These are phyloP conservation scores for Goffeauzyma gilvescens DNA, from an alignment of 768 basidiomycete genomes.

Conservation along the genomic window DNA sequence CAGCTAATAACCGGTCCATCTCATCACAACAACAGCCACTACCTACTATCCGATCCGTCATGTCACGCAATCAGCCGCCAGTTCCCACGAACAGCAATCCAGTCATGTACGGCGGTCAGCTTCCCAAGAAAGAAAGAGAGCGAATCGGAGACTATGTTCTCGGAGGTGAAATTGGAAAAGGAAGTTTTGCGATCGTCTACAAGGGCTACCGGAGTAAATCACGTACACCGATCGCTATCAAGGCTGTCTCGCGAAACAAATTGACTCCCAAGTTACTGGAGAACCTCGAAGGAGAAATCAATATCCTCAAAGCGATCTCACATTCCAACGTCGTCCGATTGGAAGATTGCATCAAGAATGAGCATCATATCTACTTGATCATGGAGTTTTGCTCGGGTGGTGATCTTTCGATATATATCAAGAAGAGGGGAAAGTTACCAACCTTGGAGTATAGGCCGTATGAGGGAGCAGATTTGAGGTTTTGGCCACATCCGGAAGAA, in stretches of 20 bases:
- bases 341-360: constrained; percentile 61
- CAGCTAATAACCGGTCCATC: too few species aligned
- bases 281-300: constrained; percentile 94
- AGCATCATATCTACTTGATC: constrained; percentile 55
- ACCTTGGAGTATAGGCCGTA: constrained; percentile 62
- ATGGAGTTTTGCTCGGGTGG: constrained; percentile 96
- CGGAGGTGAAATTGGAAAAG: constrained; percentile 37
- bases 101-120: too few species aligned
- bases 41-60: too few species aligned
- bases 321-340: constrained; percentile 85
- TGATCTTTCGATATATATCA: constrained; percentile 89
- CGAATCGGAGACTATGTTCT: constrained; percentile 33
- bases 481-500: constrained; percentile 73
- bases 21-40: too few species aligned
- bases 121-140: constrained; percentile 13
- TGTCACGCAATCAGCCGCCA: too few species aligned
- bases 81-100: too few species aligned
- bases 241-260: constrained; percentile 73
- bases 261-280: constrained; percentile 83
- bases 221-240: constrained; percentile 67
- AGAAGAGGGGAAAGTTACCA: constrained; percentile 85
- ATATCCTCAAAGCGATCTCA: constrained; percentile 79
- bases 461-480: constrained; percentile 43
- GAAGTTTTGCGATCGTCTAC: constrained; percentile 90
- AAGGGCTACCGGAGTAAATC: constrained; percentile 78